Evolutionary conservation across 257 asterid genomes (phyloP).

Genomic region (Perilla frutescens): DNA sequence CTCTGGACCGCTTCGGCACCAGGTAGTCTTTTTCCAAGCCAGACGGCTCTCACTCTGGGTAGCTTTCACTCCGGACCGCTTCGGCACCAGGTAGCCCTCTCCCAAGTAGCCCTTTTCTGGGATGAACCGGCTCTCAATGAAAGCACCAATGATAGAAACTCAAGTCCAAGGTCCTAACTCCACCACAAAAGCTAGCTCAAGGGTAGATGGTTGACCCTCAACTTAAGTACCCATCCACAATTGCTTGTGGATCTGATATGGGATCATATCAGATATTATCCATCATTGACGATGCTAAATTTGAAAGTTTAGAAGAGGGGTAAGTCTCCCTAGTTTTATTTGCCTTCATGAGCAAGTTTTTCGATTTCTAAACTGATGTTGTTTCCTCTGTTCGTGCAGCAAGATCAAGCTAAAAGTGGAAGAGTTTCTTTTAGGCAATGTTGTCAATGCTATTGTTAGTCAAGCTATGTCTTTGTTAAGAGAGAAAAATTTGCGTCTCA

Average conservation of each 20-base stretch:
- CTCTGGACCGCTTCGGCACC: no score
- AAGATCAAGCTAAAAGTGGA: constrained; percentile 52
- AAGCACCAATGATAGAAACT: no score
- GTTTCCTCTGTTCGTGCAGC: constrained; percentile 42
- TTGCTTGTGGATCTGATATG: constrained; percentile 74
- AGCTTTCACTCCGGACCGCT: no score
- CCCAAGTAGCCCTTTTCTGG: no score
- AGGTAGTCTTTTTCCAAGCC: no score
- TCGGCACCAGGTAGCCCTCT: no score
- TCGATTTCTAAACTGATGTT: background rate
- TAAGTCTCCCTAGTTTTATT: constrained; percentile 34
- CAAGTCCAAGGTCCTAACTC: no score
- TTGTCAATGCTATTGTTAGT: constrained; percentile 63
- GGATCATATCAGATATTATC: constrained; percentile 66
- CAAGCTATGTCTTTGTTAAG: constrained; percentile 66
- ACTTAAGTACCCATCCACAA: no score
- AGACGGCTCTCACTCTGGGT: no score
- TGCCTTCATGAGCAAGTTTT: background rate
- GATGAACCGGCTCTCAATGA: no score
- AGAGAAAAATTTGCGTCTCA: constrained; percentile 53
- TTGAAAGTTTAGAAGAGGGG: constrained; percentile 51
- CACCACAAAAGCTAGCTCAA: no score
- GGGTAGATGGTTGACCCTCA: no score
- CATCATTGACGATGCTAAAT: constrained; percentile 48
- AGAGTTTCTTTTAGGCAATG: constrained; percentile 58